Percentiles rank a stretch among this genome's conserved stretches.
Evolutionary conservation across 345 rosid species (phyloP).

Genomic region (Diplotaxis tenuifolia): DNA sequence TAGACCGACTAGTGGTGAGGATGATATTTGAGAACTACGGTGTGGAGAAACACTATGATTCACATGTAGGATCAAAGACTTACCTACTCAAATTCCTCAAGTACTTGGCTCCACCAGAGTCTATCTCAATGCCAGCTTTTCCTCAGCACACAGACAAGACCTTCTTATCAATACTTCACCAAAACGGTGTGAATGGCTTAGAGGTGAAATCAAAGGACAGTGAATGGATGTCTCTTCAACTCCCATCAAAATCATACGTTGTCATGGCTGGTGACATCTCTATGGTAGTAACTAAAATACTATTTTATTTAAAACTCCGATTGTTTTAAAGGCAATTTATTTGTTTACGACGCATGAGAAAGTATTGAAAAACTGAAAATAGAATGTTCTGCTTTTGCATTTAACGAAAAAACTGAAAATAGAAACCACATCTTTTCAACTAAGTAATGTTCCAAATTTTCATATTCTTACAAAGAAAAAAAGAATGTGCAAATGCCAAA

Average conservation of each 20-base stretch:
- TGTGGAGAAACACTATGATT: conserved; percentile 36
- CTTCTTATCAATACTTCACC: conserved; percentile 55
- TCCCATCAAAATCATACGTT: conserved; percentile 47
- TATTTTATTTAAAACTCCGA: background rate
- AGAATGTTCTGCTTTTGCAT: too few relatives aligned
- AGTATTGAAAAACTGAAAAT: background rate
- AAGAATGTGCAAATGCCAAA: background rate
- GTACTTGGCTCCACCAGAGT: conserved; percentile 38
- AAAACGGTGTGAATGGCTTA: conserved; percentile 52
- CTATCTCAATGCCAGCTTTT: conserved; percentile 38
- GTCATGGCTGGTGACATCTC: conserved; percentile 59
- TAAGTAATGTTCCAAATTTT: background rate
- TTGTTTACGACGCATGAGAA: background rate
- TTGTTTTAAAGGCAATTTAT: background rate
- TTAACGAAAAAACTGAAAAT: too few relatives aligned
- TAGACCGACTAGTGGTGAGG: conserved; percentile 44
- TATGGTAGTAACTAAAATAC: conserved; percentile 44
- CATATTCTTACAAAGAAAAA: background rate
- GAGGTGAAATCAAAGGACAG: conserved; percentile 50
- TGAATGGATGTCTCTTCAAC: conserved; percentile 43
- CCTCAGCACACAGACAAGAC: conserved; percentile 57
- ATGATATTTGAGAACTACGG: conserved; percentile 64
- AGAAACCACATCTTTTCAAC: background rate
- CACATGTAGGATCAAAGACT: conserved; percentile 35
- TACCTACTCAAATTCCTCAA: conserved; percentile 51